phyloP scores from a whole-genome alignment of 2,329 filamentous ascomycete species.

The Botrytis squamosa region DNA sequence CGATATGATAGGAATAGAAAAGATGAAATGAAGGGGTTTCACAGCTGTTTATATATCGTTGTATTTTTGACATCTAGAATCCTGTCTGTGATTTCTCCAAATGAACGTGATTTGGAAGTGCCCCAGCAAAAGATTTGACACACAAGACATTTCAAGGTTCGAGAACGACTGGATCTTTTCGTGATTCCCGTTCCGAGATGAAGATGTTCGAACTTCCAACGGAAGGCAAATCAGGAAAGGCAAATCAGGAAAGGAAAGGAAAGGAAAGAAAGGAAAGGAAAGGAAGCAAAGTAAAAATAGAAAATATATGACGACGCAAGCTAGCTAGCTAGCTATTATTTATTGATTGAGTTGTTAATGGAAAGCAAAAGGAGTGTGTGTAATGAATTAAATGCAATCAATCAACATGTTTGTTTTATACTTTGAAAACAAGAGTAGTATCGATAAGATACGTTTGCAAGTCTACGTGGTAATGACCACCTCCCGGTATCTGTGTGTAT shows the following conservation, averaged over 20 bases:
- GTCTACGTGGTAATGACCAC: not conserved
- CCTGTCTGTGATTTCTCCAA: not conserved
- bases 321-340: not conserved
- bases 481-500: not conserved
- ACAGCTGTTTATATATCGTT: not conserved
- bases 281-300: not conserved
- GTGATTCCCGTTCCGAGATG: not conserved
- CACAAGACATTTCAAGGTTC: not conserved
- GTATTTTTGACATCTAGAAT: not conserved
- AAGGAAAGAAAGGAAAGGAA: not conserved
- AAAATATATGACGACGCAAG: not conserved
- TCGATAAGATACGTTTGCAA: not conserved
- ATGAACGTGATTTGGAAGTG: not conserved
- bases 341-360: not conserved
- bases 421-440: not conserved
- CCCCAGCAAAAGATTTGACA: not conserved
- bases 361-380: not conserved
- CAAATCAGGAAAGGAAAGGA: no score
- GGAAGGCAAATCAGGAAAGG: not conserved
- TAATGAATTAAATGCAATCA: not conserved
- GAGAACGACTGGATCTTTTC: not conserved
- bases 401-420: not conserved
- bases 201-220: not conserved
- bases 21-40: not conserved
- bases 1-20: not conserved